A percentile compares a stretch with the other conserved stretches of the same genome.
phyloP scores from a whole-genome alignment of 768 basidiomycete genomes.

The Podaxis sp. region DNA sequence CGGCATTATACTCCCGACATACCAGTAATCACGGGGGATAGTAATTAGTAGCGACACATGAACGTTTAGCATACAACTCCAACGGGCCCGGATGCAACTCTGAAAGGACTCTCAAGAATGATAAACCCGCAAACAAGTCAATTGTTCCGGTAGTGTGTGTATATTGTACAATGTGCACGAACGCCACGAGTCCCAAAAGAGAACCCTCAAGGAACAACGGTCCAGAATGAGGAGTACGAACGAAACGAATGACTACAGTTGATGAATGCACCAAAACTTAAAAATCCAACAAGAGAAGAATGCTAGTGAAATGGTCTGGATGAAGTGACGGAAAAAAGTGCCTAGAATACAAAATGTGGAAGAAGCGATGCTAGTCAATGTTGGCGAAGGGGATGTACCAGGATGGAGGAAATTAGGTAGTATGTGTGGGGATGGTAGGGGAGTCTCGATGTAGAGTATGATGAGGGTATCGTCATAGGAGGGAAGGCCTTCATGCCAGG shows the following conservation, averaged over 20 bases:
- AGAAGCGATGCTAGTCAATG: neutral
- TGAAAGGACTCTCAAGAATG: neutral
- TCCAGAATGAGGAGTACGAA: neutral
- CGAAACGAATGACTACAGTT: neutral
- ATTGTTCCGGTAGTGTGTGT: neutral
- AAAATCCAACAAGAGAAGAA: neutral
- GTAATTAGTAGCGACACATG: too few species aligned
- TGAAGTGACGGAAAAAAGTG: neutral
- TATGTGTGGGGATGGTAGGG: neutral
- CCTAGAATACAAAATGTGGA: neutral
- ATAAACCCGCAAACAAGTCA: neutral
- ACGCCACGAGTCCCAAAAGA: neutral
- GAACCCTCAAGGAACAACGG: neutral
- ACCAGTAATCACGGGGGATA: too few species aligned
- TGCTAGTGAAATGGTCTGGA: neutral
- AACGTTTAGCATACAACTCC: too few species aligned
- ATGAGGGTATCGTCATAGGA: neutral
- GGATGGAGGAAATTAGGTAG: neutral
- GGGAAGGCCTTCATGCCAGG: neutral
- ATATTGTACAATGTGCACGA: neutral
- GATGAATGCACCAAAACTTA: neutral
- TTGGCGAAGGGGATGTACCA: neutral
- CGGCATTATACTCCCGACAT: too few species aligned
- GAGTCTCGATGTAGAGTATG: neutral
- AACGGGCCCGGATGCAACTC: too few species aligned